Conservation (phyloP, 306 rosid genomes). For the Spatholobus suberectus region DNA sequence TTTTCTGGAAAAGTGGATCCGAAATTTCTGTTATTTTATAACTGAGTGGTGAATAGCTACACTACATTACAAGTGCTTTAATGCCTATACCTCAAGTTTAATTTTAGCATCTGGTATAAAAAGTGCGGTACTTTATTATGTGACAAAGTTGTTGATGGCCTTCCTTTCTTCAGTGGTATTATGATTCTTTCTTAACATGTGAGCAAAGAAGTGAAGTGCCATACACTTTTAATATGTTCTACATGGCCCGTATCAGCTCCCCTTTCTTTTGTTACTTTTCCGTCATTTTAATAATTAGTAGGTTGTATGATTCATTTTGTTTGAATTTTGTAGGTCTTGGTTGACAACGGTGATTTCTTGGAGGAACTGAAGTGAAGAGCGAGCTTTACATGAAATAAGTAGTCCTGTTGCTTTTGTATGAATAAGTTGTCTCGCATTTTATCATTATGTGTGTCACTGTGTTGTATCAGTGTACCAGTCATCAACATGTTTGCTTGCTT, state of each 20-base stretch:
- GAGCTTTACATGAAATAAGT: background rate
- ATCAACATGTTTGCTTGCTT: background rate
- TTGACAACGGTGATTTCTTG: constrained; percentile 85
- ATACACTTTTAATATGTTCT: background rate
- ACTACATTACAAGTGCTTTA: background rate
- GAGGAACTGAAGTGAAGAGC: constrained; percentile 72
- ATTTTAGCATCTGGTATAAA: background rate
- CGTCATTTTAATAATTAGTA: background rate
- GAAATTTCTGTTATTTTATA: background rate
- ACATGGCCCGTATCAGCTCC: background rate
- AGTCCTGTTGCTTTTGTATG: constrained; percentile 24
- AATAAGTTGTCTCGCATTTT: constrained; percentile 45
- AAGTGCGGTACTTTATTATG: background rate
- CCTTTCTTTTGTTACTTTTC: background rate
- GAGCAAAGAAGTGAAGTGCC: background rate
- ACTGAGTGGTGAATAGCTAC: background rate
- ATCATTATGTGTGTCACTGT: background rate
- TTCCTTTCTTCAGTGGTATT: background rate
- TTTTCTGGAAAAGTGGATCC: background rate
- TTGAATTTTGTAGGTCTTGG: constrained; percentile 69
- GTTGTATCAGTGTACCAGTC: background rate
- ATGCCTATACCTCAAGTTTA: background rate
- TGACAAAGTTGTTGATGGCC: background rate
- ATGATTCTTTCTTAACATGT: constrained; percentile 10
- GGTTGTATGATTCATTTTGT: constrained; percentile 23